phyloP scores from a whole-genome alignment of 352 stramenopile genomes.

The Globisporangium apiculatum region DNA sequence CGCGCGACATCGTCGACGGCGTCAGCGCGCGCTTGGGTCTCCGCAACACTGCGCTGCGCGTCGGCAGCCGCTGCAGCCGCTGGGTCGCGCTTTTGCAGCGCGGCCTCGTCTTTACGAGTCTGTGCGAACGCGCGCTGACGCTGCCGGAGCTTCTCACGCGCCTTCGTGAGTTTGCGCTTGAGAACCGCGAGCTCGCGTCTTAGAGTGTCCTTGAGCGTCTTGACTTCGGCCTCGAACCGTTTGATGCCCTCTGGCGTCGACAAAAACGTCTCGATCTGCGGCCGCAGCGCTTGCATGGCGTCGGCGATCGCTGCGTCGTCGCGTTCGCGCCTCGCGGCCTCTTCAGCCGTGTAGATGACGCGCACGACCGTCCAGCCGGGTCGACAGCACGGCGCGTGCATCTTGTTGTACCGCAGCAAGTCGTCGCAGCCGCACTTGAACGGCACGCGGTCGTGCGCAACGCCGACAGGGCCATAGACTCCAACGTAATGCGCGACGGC shows the following conservation, averaged over 20 bases:
- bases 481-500: constrained; percentile 59
- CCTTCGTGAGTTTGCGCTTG: constrained; percentile 29
- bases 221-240: constrained; percentile 55
- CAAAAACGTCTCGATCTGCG: constrained; percentile 55
- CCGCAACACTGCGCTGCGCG: constrained; percentile 18
- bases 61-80: constrained; percentile 1
- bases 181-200: constrained; percentile 24
- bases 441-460: constrained; percentile 49
- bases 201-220: background rate
- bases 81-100: constrained; percentile 12
- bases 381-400: constrained; percentile 57
- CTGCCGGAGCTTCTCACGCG: constrained; percentile 20
- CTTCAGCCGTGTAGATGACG: constrained; percentile 52
- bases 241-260: constrained; percentile 51
- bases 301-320: constrained; percentile 44
- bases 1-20: constrained; percentile 26
- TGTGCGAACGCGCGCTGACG: constrained; percentile 13
- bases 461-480: constrained; percentile 50
- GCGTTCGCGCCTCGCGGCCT: constrained; percentile 31
- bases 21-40: constrained; percentile 31
- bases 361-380: constrained; percentile 54
- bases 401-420: constrained; percentile 54
- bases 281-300: constrained; percentile 36
- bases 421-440: constrained; percentile 72
- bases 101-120: constrained; percentile 17